Evolutionary conservation across 1,284 basidiomycete species (phyloP).

Genomic region (Cryptococcus sp.): DNA sequence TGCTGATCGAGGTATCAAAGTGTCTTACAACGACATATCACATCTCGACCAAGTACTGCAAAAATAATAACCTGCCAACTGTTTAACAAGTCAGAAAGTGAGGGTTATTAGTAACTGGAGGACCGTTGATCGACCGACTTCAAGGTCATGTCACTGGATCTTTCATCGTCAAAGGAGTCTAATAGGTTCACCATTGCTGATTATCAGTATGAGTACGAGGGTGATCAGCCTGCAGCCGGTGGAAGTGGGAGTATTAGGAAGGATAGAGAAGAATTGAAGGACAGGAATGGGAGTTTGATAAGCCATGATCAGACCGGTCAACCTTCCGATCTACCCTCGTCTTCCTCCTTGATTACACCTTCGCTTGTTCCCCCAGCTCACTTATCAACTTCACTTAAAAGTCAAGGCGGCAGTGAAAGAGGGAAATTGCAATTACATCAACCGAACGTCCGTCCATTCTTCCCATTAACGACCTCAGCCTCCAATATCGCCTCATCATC

Average conservation of each 20-base stretch:
- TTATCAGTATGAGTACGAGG: slow-evolving; percentile 20
- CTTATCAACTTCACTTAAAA: too few relatives aligned
- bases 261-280: too few relatives aligned
- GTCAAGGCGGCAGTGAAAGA: neutral
- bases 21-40: too few relatives aligned
- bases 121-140: neutral
- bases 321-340: neutral
- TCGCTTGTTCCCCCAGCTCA: too few relatives aligned
- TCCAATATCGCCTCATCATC: neutral
- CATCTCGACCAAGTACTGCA: too few relatives aligned
- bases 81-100: neutral
- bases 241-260: slow-evolving; percentile 2
- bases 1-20: too few relatives aligned
- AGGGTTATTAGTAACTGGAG: neutral
- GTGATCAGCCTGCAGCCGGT: neutral
- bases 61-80: too few relatives aligned
- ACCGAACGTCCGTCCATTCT: slow-evolving; percentile 2
- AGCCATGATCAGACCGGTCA: slow-evolving; percentile 1
- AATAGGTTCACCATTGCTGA: slow-evolving; percentile 31
- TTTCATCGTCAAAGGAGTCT: neutral
- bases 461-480: neutral
- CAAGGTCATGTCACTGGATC: neutral
- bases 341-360: too few relatives aligned
- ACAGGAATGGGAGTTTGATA: neutral
- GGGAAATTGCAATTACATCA: slow-evolving; percentile 2